phyloP scores from a whole-genome alignment of 2,329 filamentous ascomycete species.

The Calonectria multiphialidica region DNA sequence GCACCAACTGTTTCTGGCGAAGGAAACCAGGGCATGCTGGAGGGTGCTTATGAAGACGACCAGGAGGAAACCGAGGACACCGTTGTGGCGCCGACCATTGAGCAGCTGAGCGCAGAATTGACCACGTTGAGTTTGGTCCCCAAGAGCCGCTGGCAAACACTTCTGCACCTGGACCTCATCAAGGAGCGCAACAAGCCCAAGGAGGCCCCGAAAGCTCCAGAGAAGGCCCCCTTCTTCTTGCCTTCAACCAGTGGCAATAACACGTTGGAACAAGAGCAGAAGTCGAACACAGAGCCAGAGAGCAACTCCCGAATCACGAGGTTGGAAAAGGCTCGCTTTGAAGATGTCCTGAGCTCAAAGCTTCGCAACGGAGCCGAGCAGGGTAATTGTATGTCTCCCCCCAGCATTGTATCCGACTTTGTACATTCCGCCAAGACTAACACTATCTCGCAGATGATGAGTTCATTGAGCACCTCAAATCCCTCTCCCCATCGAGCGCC shows the following conservation, averaged over 20 bases:
- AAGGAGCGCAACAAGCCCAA: conserved; percentile 94
- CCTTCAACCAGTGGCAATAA: conserved; percentile 70
- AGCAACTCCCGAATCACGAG: conserved; percentile 75
- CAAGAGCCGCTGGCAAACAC: conserved; percentile 91
- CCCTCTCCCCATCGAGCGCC: conserved; percentile 84
- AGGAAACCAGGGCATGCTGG: conserved; percentile 79
- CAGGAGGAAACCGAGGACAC: conserved; percentile 66
- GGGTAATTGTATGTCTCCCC: conserved; percentile 69
- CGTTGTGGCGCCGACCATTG: conserved; percentile 68
- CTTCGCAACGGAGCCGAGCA: conserved; percentile 65
- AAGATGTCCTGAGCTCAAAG: conserved; percentile 70
- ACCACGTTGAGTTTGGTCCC: conserved; percentile 92
- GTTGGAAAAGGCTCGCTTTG: conserved; percentile 69
- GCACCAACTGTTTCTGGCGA: conserved; percentile 86
- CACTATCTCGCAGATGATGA: conserved; percentile 60
- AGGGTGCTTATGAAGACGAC: conserved; percentile 77
- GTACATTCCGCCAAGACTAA: conserved; percentile 37
- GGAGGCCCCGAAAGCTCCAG: conserved; percentile 89
- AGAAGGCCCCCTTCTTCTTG: conserved; percentile 96
- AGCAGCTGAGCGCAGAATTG: conserved; percentile 86
- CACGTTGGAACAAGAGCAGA: conserved; percentile 51
- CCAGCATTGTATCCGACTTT: not conserved
- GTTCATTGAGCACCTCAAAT: conserved; percentile 84
- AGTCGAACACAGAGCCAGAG: conserved; percentile 55
- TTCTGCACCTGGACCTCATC: conserved; percentile 92